Percentiles rank a stretch among this genome's conserved stretches.
phyloP scores from a whole-genome alignment of 2,329 filamentous ascomycete genomes.

The Hymenoscyphus scutula region DNA sequence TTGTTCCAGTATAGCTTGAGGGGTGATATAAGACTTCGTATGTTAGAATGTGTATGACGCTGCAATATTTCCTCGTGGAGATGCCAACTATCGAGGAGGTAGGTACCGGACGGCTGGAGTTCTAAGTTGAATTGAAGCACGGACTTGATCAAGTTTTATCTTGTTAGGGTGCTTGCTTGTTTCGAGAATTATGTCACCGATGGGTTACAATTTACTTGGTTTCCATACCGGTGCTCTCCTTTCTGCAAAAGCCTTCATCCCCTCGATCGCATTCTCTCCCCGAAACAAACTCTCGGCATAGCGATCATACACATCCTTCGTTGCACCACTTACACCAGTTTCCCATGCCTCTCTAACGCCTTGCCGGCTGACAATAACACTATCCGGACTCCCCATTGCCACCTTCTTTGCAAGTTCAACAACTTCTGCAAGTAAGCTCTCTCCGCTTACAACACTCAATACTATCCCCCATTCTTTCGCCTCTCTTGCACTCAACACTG shows the following conservation, averaged over 20 bases:
- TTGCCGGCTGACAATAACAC: conserved; percentile 37
- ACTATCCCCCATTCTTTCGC: conserved; percentile 34
- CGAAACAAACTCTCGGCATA: conserved; percentile 42
- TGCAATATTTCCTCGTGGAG: no score
- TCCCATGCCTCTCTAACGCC: conserved; percentile 39
- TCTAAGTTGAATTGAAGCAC: no score
- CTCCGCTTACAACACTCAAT: conserved; percentile 33
- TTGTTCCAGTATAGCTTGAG: no score
- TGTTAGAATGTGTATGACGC: no score
- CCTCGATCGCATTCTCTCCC: conserved; percentile 49
- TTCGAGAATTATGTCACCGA: no score
- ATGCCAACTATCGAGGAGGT: no score
- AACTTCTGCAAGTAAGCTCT: conserved; percentile 33
- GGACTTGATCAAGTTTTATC: no score
- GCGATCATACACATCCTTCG: conserved; percentile 42
- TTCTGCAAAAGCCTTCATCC: conserved; percentile 50
- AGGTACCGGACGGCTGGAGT: no score
- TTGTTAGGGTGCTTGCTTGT: no score
- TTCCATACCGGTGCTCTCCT: conserved; percentile 50
- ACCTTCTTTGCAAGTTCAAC: conserved; percentile 37
- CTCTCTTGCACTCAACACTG: conserved; percentile 46
- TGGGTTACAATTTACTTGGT: conserved; percentile 26
- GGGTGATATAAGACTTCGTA: no score
- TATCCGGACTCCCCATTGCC: conserved; percentile 37
- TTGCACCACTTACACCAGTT: conserved; percentile 42